A percentile compares a stretch with the other conserved stretches of the same genome.
These are phyloP conservation scores for Albugo candida DNA, from an alignment of 352 stramenopile genomes.

Conservation along the genomic window DNA sequence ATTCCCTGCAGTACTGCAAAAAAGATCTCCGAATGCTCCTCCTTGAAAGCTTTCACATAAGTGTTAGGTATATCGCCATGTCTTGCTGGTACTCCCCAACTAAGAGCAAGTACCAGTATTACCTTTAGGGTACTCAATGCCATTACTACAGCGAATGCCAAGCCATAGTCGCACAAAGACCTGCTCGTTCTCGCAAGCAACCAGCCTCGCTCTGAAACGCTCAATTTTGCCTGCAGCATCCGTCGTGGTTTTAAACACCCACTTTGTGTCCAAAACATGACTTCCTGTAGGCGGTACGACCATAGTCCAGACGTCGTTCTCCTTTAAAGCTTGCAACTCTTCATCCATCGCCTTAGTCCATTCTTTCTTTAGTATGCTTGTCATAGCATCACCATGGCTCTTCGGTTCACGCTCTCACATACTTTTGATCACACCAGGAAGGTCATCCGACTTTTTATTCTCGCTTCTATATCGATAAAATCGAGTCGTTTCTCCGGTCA, in stretches of 20 bases:
- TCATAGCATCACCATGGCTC: too few relatives aligned
- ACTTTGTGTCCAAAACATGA: slow-evolving; percentile 9
- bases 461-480: too few relatives aligned
- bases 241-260: slow-evolving; percentile 12
- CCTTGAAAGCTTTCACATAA: background rate
- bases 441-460: too few relatives aligned
- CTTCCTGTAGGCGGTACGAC: background rate
- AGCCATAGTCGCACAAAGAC: slow-evolving; percentile 5
- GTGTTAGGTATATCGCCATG: background rate
- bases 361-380: background rate
- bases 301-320: slow-evolving; percentile 1
- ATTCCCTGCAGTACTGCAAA: background rate
- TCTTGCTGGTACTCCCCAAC: background rate
- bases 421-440: too few relatives aligned
- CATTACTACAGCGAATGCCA: slow-evolving; percentile 13
- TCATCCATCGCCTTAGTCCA: background rate
- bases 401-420: too few relatives aligned
- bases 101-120: background rate
- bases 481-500: too few relatives aligned
- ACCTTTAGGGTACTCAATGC: slow-evolving; percentile 7
- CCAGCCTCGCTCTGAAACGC: slow-evolving; percentile 7
- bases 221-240: slow-evolving; percentile 3
- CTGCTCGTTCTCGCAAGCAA: slow-evolving; percentile 10
- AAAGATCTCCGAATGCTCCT: background rate
- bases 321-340: background rate